Evolutionary conservation across 179 eudicot species (phyloP), one percentile per base, ranked within the genome.

Genomic region (Actinidia arguta): DNA sequence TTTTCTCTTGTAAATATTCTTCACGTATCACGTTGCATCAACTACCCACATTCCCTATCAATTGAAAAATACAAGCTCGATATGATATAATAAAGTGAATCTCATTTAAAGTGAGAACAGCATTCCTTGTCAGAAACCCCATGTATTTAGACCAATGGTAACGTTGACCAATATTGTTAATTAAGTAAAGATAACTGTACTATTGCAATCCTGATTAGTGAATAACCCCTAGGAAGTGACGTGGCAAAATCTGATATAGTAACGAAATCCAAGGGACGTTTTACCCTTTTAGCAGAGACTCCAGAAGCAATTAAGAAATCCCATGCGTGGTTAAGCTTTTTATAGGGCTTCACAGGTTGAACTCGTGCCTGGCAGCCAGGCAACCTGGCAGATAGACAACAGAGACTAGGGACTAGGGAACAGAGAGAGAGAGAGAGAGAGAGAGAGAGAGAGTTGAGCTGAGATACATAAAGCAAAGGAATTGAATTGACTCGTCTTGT

Each of bases 401-500:
- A n/a, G 76, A 27, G 47, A 51, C 80, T 63, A 61, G 78, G 42
- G 64, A 11, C 79, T 81, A 75, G 55, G 73, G 13, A 73, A 47
- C 36, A 47, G 54, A 1, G 31, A 47, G 12, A 71, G 20, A 20
- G 52, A 70, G 9, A 44, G 52, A 18, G 54, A 70, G n/a, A n/a
- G n/a, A n/a, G n/a, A n/a, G n/a, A n/a, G n/a, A n/a, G n/a, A n/a
- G n/a, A n/a, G n/a, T n/a, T n/a, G n/a, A n/a, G n/a, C n/a, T n/a
- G n/a, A n/a, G n/a, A n/a, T n/a, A n/a, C n/a, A n/a, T n/a, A n/a
- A n/a, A n/a, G n/a, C n/a, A n/a, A n/a, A n/a, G n/a, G n/a, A n/a
- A n/a, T n/a, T n/a, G n/a, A n/a, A n/a, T n/a, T n/a, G n/a, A n/a
- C n/a, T n/a, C n/a, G n/a, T n/a, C n/a, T n/a, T n/a, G n/a, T n/a